Base-by-base conservation (phyloP, 164 flowering plant species). In the Houttuynia cordata region DNA sequence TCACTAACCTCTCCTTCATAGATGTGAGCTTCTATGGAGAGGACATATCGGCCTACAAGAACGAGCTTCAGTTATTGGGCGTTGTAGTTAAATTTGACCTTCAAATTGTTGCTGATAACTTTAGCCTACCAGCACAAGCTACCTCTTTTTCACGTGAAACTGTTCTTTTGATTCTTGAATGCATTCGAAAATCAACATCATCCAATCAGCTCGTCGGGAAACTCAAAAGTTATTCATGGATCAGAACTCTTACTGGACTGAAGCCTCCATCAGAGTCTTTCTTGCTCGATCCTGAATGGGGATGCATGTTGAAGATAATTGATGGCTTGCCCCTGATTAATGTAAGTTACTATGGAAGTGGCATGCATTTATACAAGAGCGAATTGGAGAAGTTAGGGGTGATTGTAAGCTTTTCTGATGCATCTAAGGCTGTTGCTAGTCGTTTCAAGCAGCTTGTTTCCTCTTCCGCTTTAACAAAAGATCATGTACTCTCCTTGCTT, bases 31-130 rank as follows among this genome's bases (percentile, higher is more conserved):
- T 76, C 61, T 83, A 83, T 64, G 88, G 95, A 1, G 60, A 62
- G 13, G 80, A 75, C 42, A 75, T 84, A 47, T 21, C 50, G 9
- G 1, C n/a, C 22, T 87, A 70, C 66, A 73, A 67, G 51, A 24
- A 7, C 0, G 91, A 84, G 62, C 83, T 87, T 24, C 20, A 76
- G 65, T 69, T 79, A 50, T 80, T 87, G 58, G 91, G 87, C 19
- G 86, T 83, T 41, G 49, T 71, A 0, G 75, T 79, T 65, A 74
- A 67, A 23, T 78, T 83, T 60, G 30, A 58, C 51, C 13, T 30
- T 23, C 70, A 74, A 68, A 70, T 79, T 14, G 69, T 87, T 25
- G 53, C 53, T 3, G 70, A 78, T 45, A 13, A 69, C 62, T 63
- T 87, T 50, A 75, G 74, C 39, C 23, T 71, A 41, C 67, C 81